These are phyloP conservation scores for Fragilariopsis cylindrus DNA, from an alignment of 108 stramenopile species.

Conservation along the genomic window DNA sequence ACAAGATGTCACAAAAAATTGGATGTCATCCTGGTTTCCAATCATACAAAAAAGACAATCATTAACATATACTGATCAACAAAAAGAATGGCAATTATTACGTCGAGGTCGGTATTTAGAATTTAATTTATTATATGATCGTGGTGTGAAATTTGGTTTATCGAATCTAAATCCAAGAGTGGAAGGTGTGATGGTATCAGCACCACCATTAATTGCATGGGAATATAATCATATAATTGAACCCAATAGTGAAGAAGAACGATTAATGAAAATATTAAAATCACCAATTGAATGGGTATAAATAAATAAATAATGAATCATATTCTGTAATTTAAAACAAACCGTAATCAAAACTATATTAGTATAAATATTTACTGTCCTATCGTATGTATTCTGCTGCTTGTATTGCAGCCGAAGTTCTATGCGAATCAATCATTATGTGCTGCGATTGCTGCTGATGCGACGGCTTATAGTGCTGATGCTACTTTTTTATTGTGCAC, in stretches of 20 bases:
- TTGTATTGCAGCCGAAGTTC: no score
- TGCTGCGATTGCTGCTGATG: no score
- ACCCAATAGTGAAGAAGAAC: conserved; percentile 73
- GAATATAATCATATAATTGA: conserved; percentile 81
- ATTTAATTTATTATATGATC: conserved; percentile 91
- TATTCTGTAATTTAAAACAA: no score
- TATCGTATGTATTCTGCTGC: no score
- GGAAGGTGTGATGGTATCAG: conserved; percentile 90
- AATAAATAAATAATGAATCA: background rate
- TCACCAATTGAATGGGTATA: conserved; percentile 76
- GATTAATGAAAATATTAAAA: conserved; percentile 69
- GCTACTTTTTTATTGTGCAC: no score
- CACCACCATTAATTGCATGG: conserved; percentile 84
- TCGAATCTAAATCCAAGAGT: conserved; percentile 81
- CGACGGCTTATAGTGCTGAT: no score
- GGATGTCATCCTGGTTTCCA: conserved; percentile 93
- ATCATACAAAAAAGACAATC: conserved; percentile 63
- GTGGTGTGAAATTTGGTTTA: conserved; percentile 90
- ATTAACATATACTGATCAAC: conserved; percentile 54
- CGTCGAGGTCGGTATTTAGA: conserved; percentile 74
- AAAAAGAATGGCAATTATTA: conserved; percentile 89
- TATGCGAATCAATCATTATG: no score
- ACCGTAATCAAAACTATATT: no score
- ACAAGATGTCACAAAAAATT: conserved; percentile 69
- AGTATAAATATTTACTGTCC: no score